A percentile compares a stretch with the other conserved stretches of the same genome.
These are phyloP conservation scores for Alnus rubra DNA, from an alignment of 306 rosid genomes.

Conservation along the genomic window DNA sequence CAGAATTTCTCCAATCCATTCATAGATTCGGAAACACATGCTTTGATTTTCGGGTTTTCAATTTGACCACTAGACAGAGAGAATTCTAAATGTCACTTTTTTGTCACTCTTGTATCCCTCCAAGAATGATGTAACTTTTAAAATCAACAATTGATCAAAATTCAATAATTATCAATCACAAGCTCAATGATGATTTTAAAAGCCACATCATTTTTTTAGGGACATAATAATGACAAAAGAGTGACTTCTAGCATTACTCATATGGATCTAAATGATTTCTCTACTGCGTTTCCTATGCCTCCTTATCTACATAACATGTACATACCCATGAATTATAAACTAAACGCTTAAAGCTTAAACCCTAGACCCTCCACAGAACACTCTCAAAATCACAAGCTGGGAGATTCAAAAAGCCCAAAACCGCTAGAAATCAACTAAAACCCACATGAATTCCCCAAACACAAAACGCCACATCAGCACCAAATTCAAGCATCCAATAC, in stretches of 20 bases:
- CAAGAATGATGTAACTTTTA: too few relatives aligned
- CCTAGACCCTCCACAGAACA: constrained; percentile 14
- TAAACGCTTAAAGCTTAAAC: constrained; percentile 4
- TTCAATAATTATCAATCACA: too few relatives aligned
- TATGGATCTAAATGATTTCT: not conserved
- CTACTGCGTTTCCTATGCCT: not conserved
- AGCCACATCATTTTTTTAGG: too few relatives aligned
- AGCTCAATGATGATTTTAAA: too few relatives aligned
- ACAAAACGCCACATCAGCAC: not conserved
- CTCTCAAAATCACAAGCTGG: not conserved
- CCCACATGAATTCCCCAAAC: constrained; percentile 8
- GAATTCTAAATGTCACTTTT: too few relatives aligned
- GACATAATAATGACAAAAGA: too few relatives aligned
- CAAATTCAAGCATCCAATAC: constrained; percentile 21
- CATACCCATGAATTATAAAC: not conserved
- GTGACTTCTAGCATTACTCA: too few relatives aligned
- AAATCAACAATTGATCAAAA: too few relatives aligned
- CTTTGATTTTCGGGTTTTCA: not conserved
- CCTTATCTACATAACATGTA: not conserved
- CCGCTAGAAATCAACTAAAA: constrained; percentile 25
- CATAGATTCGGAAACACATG: not conserved
- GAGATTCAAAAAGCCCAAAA: not conserved
- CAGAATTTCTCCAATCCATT: not conserved
- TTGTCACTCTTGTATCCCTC: too few relatives aligned
- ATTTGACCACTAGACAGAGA: not conserved